These are phyloP conservation scores for Pseudogymnoascus sp. DNA, from an alignment of 2,329 filamentous ascomycete genomes.

Conservation along the genomic window DNA sequence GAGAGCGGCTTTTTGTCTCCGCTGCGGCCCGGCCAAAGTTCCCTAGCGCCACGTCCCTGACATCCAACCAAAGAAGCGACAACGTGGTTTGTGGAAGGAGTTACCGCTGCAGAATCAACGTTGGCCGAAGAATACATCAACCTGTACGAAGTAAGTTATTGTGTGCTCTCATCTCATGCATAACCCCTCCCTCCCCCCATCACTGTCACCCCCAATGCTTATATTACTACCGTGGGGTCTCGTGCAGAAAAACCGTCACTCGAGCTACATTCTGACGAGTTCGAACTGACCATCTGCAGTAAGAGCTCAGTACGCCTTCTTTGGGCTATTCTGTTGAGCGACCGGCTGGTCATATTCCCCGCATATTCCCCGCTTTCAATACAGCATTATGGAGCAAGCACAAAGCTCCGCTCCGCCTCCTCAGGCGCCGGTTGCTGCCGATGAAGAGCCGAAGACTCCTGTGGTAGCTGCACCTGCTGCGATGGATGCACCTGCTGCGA, in stretches of 20 bases:
- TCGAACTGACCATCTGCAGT: not conserved
- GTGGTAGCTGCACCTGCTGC: not conserved
- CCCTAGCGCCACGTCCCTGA: not conserved
- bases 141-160: not conserved
- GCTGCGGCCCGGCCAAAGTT: not conserved
- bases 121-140: not conserved
- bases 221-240: not conserved
- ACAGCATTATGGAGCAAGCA: not conserved
- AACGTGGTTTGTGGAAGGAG: not conserved
- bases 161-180: not conserved
- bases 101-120: not conserved
- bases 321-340: not conserved
- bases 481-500: not conserved
- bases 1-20: not conserved
- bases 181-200: not conserved
- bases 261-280: not conserved
- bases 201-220: not conserved
- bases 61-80: slow-evolving; percentile 1
- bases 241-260: not conserved
- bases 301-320: not conserved
- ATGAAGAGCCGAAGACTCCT: not conserved
- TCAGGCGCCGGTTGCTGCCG: not conserved
- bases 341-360: not conserved
- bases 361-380: not conserved
- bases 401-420: not conserved